phyloP scores from a whole-genome alignment of 75 land plant genomes.

The Sequoia sempervirens region DNA sequence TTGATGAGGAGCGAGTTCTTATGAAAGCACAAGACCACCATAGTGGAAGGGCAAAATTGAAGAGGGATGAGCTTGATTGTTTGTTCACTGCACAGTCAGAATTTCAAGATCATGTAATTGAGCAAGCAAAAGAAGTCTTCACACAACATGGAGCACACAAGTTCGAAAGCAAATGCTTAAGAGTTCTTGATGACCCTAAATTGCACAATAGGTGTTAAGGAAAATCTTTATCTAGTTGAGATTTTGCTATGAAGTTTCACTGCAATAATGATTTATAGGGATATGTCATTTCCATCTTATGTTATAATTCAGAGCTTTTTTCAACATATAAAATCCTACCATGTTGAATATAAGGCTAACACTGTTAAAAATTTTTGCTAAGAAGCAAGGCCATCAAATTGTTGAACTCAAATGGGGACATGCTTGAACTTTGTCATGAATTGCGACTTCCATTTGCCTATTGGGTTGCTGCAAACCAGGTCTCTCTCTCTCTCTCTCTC shows the following conservation, averaged over 20 bases:
- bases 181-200: constrained; percentile 45
- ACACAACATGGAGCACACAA: constrained; percentile 71
- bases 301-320: neutral
- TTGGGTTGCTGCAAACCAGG: constrained; percentile 77
- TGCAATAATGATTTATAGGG: neutral
- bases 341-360: neutral
- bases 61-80: constrained; percentile 23
- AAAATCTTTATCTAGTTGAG: neutral
- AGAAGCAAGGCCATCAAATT: constrained; percentile 65
- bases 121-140: constrained; percentile 63
- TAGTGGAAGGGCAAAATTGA: constrained; percentile 24
- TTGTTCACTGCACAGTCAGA: constrained; percentile 28
- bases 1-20: constrained; percentile 65
- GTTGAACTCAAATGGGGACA: constrained; percentile 70
- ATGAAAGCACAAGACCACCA: constrained; percentile 31
- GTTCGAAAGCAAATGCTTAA: constrained; percentile 54
- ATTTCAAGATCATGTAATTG: constrained; percentile 56
- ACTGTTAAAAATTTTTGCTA: neutral
- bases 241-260: neutral
- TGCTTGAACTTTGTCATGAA: constrained; percentile 88
- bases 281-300: constrained; percentile 3
- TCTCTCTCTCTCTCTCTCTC: constrained; percentile 16
- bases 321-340: neutral
- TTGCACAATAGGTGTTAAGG: constrained; percentile 41
- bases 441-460: constrained; percentile 64